phyloP scores from a whole-genome alignment of 208 protist species.

The Wallacemonas sp. region DNA sequence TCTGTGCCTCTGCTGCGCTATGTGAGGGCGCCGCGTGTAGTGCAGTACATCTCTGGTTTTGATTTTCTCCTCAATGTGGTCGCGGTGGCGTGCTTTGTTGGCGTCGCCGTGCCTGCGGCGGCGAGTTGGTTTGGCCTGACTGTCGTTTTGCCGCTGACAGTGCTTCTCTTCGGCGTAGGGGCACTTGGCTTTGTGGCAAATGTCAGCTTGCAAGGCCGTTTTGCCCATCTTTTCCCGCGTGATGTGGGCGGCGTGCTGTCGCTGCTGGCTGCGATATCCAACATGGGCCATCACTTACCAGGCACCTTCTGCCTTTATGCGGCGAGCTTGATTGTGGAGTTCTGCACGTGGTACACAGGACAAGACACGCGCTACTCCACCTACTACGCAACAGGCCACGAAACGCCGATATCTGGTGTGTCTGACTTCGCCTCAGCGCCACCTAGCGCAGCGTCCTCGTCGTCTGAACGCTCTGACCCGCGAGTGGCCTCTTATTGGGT shows the following conservation, averaged over 20 bases:
- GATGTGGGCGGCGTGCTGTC: conserved; percentile 20
- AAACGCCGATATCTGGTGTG: neutral
- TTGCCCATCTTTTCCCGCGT: conserved; percentile 17
- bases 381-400: conserved; percentile 7
- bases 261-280: conserved; percentile 21
- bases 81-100: conserved; percentile 7
- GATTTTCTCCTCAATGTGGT: conserved; percentile 17
- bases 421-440: too few species aligned
- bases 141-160: conserved; percentile 9
- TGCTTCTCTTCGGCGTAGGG: conserved; percentile 3
- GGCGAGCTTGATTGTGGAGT: conserved; percentile 8
- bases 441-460: too few species aligned
- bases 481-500: conserved; percentile 12
- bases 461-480: too few species aligned
- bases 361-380: conserved; percentile 10
- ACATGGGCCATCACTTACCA: conserved; percentile 24
- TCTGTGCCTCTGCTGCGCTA: conserved; percentile 6
- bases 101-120: conserved; percentile 10
- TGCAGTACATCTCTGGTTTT: conserved; percentile 15
- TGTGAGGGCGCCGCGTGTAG: conserved; percentile 3
- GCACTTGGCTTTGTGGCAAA: conserved; percentile 20
- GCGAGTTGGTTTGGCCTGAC: conserved; percentile 14
- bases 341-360: neutral
- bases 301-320: conserved; percentile 18
- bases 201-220: conserved; percentile 9